Evolutionary conservation across 2,329 filamentous ascomycete species (phyloP), one percentile per base, ranked within the genome.

Genomic region (Fusarium sp.): DNA sequence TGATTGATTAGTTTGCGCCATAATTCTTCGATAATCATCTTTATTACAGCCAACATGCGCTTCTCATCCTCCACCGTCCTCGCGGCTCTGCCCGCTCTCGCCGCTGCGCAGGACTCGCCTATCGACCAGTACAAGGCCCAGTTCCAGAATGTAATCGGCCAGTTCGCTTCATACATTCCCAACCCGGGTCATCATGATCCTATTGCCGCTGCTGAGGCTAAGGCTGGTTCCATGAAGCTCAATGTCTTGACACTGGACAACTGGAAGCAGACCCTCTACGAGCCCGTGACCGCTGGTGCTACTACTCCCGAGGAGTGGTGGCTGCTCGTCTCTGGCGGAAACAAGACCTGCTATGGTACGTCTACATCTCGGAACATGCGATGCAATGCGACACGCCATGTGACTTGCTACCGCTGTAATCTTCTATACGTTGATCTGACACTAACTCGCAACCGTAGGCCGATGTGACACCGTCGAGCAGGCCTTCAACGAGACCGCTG

Each of bases 301-400:
- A 85, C 86, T 13, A 84, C 83, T 65, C 90, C 91, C 7, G 90
- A 91, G 79, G 90, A 93, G 79, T 94, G 90, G 90, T 89, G 91
- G 83, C 82, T 95, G 64, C 84, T 92, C 70, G 81, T 93, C 70
- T 92, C 89, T 11, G 92, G 92, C 56, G 84, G 90, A 71, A 94
- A 94, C 83, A 90, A 89, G 82, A 93, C 92, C 32, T 95, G 92
- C 82, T 90, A 85, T 75, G 85, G 87, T 88, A 81, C 59, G 83
- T 56, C 46, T 53, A n/a, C 35, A 37, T 37, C 35, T 33, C 8
- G 35, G n/a, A 37, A 19, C 35, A 35, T 48, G 32, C 43, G 17
- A 46, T 48, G 37, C 23, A 39, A 22, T 32, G 30, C 15, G 14
- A 59, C 19, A 37, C 37, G 32, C 19, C 7, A 33, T 60, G 50